Evolutionary conservation across 495 filamentous ascomycete species (phyloP), one percentile per base, ranked within the genome.

Genomic region (Aspergillus cavernicola): DNA sequence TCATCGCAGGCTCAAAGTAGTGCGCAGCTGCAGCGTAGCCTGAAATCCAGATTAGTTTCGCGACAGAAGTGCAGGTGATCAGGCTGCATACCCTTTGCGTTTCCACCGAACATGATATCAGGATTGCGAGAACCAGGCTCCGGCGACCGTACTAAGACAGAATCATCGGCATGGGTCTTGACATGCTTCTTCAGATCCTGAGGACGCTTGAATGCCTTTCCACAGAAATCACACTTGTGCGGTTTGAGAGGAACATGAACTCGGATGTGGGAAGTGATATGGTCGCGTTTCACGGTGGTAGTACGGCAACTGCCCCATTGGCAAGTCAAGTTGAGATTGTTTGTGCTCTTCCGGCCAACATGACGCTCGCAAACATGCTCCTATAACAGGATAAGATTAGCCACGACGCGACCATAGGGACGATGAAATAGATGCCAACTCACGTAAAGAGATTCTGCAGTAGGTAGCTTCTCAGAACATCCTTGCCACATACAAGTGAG

Each of bases 101-200:
- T 67, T 37, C 62, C 67, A 9, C 76, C 74, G 60, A 81, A 85
- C 73, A 84, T 80, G 57, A 75, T 68, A 49, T 77, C 74, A 0
- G 71, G 72, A 36, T 71, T 70, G 56, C 59, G 71, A 47, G 72
- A 73, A 24, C 80, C 82, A 47, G 86, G 82, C 66, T 82, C 80
- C 22, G 88, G 88, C 18, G 86, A 88, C 44, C 88, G 83, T 56
- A 89, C 80, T 51, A 95, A 78, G 43, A 95, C 90, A 36, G 91
- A 95, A 71, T 99, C 93, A 66, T 99, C 93, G 53, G 93, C 93
- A 70, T 99, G 93, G n/a, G 95, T 98, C 82, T 97, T 97, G 68
- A 97, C 92, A 70, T 99, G 95, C 76, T 99, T 99, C 82, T 97
- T 97, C 55, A 99, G 67, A 75, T 99, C 95, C 71, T 99, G 93